phyloP scores from a whole-genome alignment of 371 early-diverging fungal species.

The Batkoa obscura region DNA sequence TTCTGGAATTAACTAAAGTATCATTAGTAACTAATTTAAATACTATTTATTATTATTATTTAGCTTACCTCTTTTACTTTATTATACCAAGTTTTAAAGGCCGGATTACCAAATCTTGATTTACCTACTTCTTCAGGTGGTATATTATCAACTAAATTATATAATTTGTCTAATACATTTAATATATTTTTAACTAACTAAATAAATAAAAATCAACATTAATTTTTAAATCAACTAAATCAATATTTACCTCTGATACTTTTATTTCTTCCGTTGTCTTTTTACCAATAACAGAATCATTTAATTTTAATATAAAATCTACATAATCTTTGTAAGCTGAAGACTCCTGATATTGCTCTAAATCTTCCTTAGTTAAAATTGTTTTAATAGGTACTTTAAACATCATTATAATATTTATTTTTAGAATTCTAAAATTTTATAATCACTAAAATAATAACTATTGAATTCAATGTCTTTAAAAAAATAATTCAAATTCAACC shows the following conservation, averaged over 20 bases:
- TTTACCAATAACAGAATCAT: constrained; percentile 41
- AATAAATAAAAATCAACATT: too few relatives aligned
- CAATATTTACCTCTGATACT: constrained; percentile 14
- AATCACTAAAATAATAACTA: too few relatives aligned
- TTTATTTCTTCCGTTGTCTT: constrained; percentile 30
- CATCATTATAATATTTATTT: too few relatives aligned
- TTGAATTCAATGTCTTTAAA: too few relatives aligned
- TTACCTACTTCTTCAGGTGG: constrained; percentile 47
- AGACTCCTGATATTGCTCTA: constrained; percentile 48
- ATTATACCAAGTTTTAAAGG: constrained; percentile 68
- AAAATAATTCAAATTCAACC: too few relatives aligned
- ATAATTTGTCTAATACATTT: too few relatives aligned
- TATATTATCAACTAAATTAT: neutral
- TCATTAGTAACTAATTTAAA: neutral
- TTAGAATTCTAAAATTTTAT: too few relatives aligned
- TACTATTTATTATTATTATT: neutral
- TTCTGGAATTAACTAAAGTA: neutral
- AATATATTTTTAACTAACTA: too few relatives aligned
- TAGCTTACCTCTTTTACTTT: constrained; percentile 28
- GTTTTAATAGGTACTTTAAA: constrained; percentile 29
- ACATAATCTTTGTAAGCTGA: constrained; percentile 37
- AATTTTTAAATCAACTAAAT: too few relatives aligned
- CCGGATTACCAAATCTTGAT: constrained; percentile 80
- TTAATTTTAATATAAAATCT: constrained; percentile 44
- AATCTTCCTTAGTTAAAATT: constrained; percentile 65